Base-by-base conservation (phyloP, 2,329 filamentous ascomycete genomes). In the Penicillium sp. region DNA sequence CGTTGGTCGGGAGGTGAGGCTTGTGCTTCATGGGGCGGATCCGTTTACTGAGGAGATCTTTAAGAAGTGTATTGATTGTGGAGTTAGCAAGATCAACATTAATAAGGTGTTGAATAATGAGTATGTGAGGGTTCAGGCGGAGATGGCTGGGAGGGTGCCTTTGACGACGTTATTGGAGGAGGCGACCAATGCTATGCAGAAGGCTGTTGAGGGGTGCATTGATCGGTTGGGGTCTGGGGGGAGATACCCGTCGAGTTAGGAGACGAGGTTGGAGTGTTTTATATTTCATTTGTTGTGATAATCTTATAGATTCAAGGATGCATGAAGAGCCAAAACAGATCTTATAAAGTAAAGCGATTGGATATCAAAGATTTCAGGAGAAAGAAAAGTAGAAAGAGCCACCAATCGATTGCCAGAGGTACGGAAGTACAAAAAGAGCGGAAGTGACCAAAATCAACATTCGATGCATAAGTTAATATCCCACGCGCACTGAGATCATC, bases 11-110 rank as follows among this genome's bases (percentile, higher is more conserved):
- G 70, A 77, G 44, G 82, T 85, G 10, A 75, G 77, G 51, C 69
- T 86, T 48, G 83, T 85, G 4, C 72, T 86, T 61, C 84, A 86
- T 67, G 84, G 83, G 2, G 83, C 83, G 1, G 84, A 86, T 61
- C 80, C 79, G 5, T 86, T 85, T 62, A 77, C 79, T 2, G 75
- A 79, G 66, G 81, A 83, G 63, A 80, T 84, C 45, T 81, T 85
- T 61, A 71, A 75, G 42, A 78, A 80, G 66, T 85, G 82, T 55
- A 82, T 86, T 59, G 76, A 77, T 56, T 77, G 77, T 50, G 83
- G 83, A 6, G 79, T 86, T 36, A 78, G 80, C 19, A 82, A 84
- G 68, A 74, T 84, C 41, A 86, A 86, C 70, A 80, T 86, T 47
- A 86, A 86, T 65, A 83, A 84, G 71, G 79, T 83, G 27, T 76